Conservation (phyloP, 495 filamentous ascomycete species). For the Hypoxylon lenormandii region DNA sequence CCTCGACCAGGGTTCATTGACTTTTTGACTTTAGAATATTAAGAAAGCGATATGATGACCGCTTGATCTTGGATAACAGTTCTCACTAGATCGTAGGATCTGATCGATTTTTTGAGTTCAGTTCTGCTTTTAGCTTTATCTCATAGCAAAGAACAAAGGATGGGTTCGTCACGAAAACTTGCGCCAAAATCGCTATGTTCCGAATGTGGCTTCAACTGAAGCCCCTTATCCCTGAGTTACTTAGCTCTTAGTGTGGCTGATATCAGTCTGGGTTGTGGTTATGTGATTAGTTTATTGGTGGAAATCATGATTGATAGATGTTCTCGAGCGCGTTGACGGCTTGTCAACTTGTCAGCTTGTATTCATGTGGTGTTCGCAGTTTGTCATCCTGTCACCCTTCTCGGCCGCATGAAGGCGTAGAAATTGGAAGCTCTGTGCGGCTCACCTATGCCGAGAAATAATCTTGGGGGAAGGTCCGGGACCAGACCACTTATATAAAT, state of each 20-base stretch:
- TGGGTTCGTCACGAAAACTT: constrained; percentile 11
- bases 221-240: constrained; percentile 14
- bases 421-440: constrained; percentile 43
- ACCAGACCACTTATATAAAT: constrained; percentile 28
- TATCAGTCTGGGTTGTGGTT: constrained; percentile 24
- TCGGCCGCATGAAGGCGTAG: constrained; percentile 35
- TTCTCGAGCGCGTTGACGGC: not conserved
- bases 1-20: constrained; percentile 21
- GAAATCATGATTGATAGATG: constrained; percentile 15
- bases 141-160: not conserved
- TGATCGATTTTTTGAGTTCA: not conserved
- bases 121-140: not conserved
- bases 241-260: constrained; percentile 28
- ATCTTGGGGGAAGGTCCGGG: constrained; percentile 27
- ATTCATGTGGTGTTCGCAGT: constrained; percentile 34
- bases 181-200: constrained; percentile 22
- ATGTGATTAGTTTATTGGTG: constrained; percentile 22
- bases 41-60: constrained; percentile 14
- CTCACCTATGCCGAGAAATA: constrained; percentile 17
- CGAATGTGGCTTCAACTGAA: constrained; percentile 20
- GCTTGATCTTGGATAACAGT: constrained; percentile 5
- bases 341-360: constrained; percentile 8
- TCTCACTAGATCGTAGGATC: not conserved
- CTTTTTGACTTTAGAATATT: constrained; percentile 3
- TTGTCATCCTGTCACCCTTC: constrained; percentile 19